Evolutionary conservation across 2,329 filamentous ascomycete species (phyloP).

Genomic region (Colletotrichum echinochloae): DNA sequence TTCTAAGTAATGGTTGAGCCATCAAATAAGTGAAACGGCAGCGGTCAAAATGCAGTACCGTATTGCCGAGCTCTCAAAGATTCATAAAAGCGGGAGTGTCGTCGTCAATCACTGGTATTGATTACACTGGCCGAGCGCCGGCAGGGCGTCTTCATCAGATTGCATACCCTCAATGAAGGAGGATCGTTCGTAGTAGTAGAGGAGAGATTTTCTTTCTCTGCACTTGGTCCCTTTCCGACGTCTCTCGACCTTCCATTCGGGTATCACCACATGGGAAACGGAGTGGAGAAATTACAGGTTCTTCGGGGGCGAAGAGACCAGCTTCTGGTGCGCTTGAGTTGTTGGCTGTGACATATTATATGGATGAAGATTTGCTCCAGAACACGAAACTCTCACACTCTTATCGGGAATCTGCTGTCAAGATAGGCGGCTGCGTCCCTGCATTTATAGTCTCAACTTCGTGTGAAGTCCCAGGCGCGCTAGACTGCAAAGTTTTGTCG

Average conservation of each 20-base stretch:
- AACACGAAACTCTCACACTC: slow-evolving; percentile 50
- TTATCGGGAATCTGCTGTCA: not conserved
- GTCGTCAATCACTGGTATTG: not conserved
- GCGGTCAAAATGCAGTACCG: not conserved
- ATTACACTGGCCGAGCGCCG: slow-evolving; percentile 46
- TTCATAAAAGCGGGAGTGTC: not conserved
- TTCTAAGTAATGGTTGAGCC: not conserved
- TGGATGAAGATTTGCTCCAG: slow-evolving; percentile 60
- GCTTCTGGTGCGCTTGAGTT: slow-evolving; percentile 28
- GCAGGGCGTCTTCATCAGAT: slow-evolving; percentile 59
- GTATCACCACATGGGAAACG: slow-evolving; percentile 49
- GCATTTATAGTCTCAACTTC: not conserved
- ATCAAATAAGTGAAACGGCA: accelerated
- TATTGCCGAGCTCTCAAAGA: not conserved
- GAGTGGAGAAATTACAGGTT: slow-evolving; percentile 46
- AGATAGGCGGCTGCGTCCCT: not conserved
- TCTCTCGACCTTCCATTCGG: slow-evolving; percentile 53
- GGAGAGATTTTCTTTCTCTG: slow-evolving; percentile 55
- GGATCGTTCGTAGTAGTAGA: slow-evolving; percentile 63
- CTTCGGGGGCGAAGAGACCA: slow-evolving; percentile 43
- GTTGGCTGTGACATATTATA: slow-evolving; percentile 62
- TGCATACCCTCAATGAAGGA: slow-evolving; percentile 65
- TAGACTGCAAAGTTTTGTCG: slow-evolving; percentile 43
- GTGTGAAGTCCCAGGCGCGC: slow-evolving; percentile 47
- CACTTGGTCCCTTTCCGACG: slow-evolving; percentile 51